These are phyloP conservation scores for Fraxinus dipetala DNA, from an alignment of 305 asterid genomes.

Conservation along the genomic window DNA sequence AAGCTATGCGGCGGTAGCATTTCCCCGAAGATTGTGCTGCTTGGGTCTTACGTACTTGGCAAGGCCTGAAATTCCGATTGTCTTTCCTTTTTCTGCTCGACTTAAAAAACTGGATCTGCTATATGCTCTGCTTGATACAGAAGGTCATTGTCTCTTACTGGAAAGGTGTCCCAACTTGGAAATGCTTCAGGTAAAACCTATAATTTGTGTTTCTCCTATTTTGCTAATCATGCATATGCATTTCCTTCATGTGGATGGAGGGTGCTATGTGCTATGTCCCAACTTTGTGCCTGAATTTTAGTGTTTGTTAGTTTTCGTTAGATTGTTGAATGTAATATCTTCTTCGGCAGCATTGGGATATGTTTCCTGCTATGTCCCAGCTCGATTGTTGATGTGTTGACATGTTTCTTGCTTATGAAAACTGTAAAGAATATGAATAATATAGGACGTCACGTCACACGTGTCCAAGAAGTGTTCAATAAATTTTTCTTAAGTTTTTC, in stretches of 20 bases:
- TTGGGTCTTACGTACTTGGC: conserved; percentile 66
- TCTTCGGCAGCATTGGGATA: background rate
- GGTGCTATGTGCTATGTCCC: background rate
- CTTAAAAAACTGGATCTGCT: conserved; percentile 81
- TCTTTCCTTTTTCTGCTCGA: conserved; percentile 65
- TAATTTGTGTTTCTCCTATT: background rate
- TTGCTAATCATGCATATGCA: background rate
- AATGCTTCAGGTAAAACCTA: conserved; percentile 64
- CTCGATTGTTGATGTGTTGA: background rate
- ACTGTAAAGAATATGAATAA: background rate
- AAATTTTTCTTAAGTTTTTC: background rate
- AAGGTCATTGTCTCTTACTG: conserved; percentile 67
- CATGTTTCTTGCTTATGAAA: background rate
- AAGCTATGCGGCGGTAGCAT: conserved; percentile 41
- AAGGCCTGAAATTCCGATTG: conserved; percentile 61
- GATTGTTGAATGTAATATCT: background rate
- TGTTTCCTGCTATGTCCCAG: background rate
- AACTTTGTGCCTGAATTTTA: background rate
- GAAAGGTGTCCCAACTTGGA: conserved; percentile 84
- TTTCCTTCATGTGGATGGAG: background rate
- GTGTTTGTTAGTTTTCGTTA: background rate
- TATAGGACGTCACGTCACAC: background rate
- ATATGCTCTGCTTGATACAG: conserved; percentile 80
- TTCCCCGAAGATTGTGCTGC: conserved; percentile 44
- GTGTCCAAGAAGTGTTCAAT: background rate